Percentiles rank a stretch among this genome's conserved stretches.
phyloP scores from a whole-genome alignment of 2,329 filamentous ascomycete genomes.

The Penicillium brevicompactum region DNA sequence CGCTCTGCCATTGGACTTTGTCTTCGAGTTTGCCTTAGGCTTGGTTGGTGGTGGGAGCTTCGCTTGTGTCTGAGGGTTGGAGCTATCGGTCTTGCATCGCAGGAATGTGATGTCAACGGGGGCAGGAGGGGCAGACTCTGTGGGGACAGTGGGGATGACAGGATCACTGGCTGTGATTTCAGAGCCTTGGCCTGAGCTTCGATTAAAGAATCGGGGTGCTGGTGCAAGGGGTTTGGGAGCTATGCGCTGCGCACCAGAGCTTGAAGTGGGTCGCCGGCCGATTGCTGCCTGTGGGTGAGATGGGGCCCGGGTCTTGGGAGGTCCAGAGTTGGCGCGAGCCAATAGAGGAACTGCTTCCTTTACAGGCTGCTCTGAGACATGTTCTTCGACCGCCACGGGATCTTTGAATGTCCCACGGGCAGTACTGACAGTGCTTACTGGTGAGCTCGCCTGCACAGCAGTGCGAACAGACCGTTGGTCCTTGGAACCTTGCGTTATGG shows the following conservation, averaged over 20 bases:
- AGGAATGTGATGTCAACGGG: slow-evolving; percentile 47
- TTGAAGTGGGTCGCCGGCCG: slow-evolving; percentile 41
- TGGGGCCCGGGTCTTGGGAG: not conserved
- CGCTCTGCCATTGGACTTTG: slow-evolving; percentile 65
- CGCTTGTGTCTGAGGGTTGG: not conserved
- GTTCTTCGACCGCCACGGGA: slow-evolving; percentile 21
- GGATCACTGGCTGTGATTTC: slow-evolving; percentile 56
- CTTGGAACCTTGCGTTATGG: slow-evolving; percentile 16
- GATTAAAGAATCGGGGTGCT: slow-evolving; percentile 38
- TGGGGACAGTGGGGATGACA: slow-evolving; percentile 23
- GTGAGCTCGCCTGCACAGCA: slow-evolving; percentile 30
- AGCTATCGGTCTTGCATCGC: slow-evolving; percentile 34
- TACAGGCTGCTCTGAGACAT: slow-evolving; percentile 16
- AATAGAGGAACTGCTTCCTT: slow-evolving; percentile 25
- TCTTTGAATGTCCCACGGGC: slow-evolving; percentile 23
- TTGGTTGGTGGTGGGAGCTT: slow-evolving; percentile 29
- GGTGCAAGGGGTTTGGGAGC: slow-evolving; percentile 42
- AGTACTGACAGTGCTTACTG: slow-evolving; percentile 23
- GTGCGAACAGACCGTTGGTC: slow-evolving; percentile 26
- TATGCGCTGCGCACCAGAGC: slow-evolving; percentile 34
- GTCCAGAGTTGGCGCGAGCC: slow-evolving; percentile 26
- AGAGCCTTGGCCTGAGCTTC: slow-evolving; percentile 34
- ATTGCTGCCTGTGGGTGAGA: slow-evolving; percentile 4
- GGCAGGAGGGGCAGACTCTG: slow-evolving; percentile 17
- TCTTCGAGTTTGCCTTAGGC: slow-evolving; percentile 56